Base-by-base conservation (phyloP, 2,329 filamentous ascomycete genomes). In the Neofusicoccum kwambonambiense region DNA sequence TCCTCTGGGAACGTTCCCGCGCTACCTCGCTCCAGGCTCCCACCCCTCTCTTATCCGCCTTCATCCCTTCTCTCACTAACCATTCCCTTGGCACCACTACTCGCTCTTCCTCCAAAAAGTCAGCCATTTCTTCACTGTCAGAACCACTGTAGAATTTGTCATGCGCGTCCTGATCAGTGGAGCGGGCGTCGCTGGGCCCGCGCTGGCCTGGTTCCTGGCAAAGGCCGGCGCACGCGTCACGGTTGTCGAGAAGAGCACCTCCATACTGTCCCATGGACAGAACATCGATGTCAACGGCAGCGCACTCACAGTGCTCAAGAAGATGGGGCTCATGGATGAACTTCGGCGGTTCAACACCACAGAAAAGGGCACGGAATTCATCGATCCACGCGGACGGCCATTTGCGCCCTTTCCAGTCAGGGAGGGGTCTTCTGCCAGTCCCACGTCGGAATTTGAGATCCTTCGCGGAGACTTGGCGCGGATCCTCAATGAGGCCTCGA, bases 391-490 rank as follows among this genome's bases (percentile, higher is more conserved):
- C 8, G 66, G 70, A n/a, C 62, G 57, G 12, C 42, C 62, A 12
- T 67, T 68, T 22, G 72, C 70, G 11, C 67, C 66, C 6, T 71
- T 72, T 41, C 69, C 70, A 5, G 44, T 61, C 31, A 61, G 41
- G 31, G 12, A 37, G 2, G 57, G 45, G 3, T 37, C 42, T 11
- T 37, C 57, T 27, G 57, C 57, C 1, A 74, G 70, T 19, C 75
- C 84, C 27, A 82, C 82, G 0, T 78, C 75, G 0, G 84, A 87
- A 22, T 81, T 79, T 42, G 85, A 87, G 72, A 86, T 87, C 54
- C 81, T 87, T 78, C 75, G 85, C 8, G 84, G 82, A 0, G 82
- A 86, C 62, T 67, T 87, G 35, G 81, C 78, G 12, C 70, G 69
- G 0, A 68, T 86, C 1, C 64, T 87, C 0, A 78, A 82, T 6